phyloP scores from a whole-genome alignment of 2,329 filamentous ascomycete genomes.

The Pseudonectria buxi region DNA sequence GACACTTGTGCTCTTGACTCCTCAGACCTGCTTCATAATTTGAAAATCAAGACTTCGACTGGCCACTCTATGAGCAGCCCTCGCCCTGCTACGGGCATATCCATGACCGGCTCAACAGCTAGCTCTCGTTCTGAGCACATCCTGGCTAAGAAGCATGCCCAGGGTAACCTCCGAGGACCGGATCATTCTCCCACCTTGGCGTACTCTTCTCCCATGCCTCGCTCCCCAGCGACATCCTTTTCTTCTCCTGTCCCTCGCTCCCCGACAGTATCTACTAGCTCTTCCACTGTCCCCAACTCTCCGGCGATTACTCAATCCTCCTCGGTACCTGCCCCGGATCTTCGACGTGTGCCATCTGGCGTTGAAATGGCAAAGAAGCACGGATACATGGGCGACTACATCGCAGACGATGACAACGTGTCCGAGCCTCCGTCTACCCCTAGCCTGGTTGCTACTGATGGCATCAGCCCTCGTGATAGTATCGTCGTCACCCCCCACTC shows the following conservation, averaged over 20 bases:
- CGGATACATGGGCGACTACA: slow-evolving; percentile 22
- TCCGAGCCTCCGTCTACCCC: slow-evolving; percentile 24
- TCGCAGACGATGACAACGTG: slow-evolving; percentile 22
- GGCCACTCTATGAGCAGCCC: slow-evolving; percentile 2
- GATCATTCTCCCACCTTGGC: slow-evolving; percentile 8
- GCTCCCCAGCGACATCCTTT: neutral
- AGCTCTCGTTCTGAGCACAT: slow-evolving; percentile 18
- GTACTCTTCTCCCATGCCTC: slow-evolving; percentile 5
- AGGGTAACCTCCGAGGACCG: slow-evolving; percentile 15
- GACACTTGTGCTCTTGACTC: slow-evolving; percentile 42
- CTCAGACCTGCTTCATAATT: slow-evolving; percentile 21
- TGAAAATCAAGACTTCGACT: slow-evolving; percentile 17
- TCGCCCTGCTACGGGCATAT: slow-evolving; percentile 12
- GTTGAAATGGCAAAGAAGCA: slow-evolving; percentile 22
- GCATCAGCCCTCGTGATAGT: slow-evolving; percentile 23
- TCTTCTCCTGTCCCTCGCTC: too few species aligned
- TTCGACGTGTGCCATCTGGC: slow-evolving; percentile 19
- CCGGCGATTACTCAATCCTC: too few species aligned
- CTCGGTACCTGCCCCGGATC: slow-evolving; percentile 3
- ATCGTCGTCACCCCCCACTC: slow-evolving; percentile 19
- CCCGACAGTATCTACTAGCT: too few species aligned
- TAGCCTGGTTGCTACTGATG: slow-evolving; percentile 25
- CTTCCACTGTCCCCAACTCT: too few species aligned
- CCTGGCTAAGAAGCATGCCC: slow-evolving; percentile 16
- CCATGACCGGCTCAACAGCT: slow-evolving; percentile 13